Evolutionary conservation across 176 grass and related monocot species (phyloP).

Genomic region (Hordeum vulgare): MorexV3_pseudomolecules_assembly NC_058520.1:85379662-85380161

Average conservation of each 20-base stretch:
- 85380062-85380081: slow-evolving; percentile 75
- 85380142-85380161: too few relatives aligned
- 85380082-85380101: background rate
- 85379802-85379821: slow-evolving; percentile 9
- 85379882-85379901: background rate
- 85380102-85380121: too few relatives aligned
- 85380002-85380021: slow-evolving; percentile 54
- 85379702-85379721: background rate
- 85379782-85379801: slow-evolving; percentile 66
- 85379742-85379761: slow-evolving; percentile 93
- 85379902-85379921: slow-evolving; percentile 10
- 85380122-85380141: too few relatives aligned
- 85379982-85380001: slow-evolving; percentile 43
- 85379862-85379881: slow-evolving; percentile 1
- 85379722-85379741: slow-evolving; percentile 94
- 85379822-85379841: background rate
- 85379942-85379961: slow-evolving; percentile 75
- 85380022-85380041: slow-evolving; percentile 91
- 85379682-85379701: background rate
- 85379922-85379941: slow-evolving; percentile 31
- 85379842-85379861: background rate
- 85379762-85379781: slow-evolving; percentile 75
- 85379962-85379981: slow-evolving; percentile 71
- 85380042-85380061: slow-evolving; percentile 86
- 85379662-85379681: background rate